A percentile compares a stretch with the other conserved stretches of the same genome.
These are phyloP conservation scores for Arthroderma sp. DNA, from an alignment of 2,329 filamentous ascomycete genomes.

Conservation along the genomic window DNA sequence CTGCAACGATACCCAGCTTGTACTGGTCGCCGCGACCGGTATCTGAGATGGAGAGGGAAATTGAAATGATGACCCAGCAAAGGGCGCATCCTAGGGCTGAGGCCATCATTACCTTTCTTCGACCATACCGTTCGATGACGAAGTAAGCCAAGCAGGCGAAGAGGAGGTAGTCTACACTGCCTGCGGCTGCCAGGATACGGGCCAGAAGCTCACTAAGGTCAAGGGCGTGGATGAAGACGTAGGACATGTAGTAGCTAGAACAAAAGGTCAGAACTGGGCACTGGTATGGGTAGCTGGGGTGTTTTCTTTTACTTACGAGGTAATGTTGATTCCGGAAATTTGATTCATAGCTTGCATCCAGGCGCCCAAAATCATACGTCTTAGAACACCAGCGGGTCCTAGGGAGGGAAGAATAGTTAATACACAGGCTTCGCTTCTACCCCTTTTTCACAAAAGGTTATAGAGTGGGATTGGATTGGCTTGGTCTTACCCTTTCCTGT, in stretches of 20 bases:
- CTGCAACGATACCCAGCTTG: conserved; percentile 35
- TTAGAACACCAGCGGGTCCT: conserved; percentile 27
- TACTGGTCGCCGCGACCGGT: conserved; percentile 29
- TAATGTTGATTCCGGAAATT: conserved; percentile 26
- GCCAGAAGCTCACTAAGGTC: conserved; percentile 23
- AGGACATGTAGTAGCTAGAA: conserved; percentile 25
- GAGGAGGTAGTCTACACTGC: conserved; percentile 34
- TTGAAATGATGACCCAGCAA: conserved; percentile 38
- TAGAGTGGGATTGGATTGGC: neutral
- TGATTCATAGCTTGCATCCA: conserved; percentile 29
- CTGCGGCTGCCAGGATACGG: conserved; percentile 34
- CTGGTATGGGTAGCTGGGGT: neutral
- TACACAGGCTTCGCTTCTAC: neutral
- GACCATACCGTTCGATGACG: conserved; percentile 36
- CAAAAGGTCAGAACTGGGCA: conserved; percentile 3
- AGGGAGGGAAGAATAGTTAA: neutral
- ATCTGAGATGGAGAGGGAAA: conserved; percentile 29
- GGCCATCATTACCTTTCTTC: conserved; percentile 37
- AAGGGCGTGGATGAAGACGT: conserved; percentile 33
- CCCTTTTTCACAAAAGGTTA: no score
- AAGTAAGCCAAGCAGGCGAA: conserved; percentile 33
- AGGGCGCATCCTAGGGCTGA: conserved; percentile 36
- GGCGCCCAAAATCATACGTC: conserved; percentile 34
- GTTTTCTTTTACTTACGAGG: conserved; percentile 8
- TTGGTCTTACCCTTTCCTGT: conserved; percentile 21